phyloP scores from a whole-genome alignment of 2,329 filamentous ascomycete genomes.

The Fusarium equiseti region DNA sequence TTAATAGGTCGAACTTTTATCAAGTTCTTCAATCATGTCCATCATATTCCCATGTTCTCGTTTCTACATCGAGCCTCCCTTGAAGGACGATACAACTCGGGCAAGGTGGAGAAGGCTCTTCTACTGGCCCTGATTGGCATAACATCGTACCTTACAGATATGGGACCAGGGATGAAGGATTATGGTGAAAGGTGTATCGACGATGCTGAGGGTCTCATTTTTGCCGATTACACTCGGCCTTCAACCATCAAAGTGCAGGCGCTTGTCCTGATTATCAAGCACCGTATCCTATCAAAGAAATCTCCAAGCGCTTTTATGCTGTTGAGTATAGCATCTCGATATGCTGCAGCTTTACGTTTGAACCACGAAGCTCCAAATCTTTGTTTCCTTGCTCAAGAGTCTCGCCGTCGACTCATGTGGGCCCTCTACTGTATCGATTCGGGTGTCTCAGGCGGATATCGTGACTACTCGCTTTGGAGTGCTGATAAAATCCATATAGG shows the following conservation, averaged over 20 bases:
- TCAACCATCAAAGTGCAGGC: conserved; percentile 68
- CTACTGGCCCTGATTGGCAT: conserved; percentile 68
- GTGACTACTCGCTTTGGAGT: conserved; percentile 60
- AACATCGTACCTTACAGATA: conserved; percentile 66
- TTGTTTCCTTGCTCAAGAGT: conserved; percentile 57
- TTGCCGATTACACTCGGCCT: conserved; percentile 66
- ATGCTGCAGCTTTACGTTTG: conserved; percentile 57
- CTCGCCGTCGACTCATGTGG: conserved; percentile 59
- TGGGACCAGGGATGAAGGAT: conserved; percentile 64
- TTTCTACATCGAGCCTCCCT: conserved; percentile 70
- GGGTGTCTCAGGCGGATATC: conserved; percentile 57
- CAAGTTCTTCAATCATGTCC: conserved; percentile 69
- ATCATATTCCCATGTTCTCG: conserved; percentile 70
- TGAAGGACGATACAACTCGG: conserved; percentile 69
- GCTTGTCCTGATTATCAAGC: conserved; percentile 59
- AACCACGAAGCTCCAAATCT: conserved; percentile 58
- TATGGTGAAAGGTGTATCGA: conserved; percentile 67
- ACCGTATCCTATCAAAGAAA: conserved; percentile 58
- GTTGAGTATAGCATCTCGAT: conserved; percentile 57
- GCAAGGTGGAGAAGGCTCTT: conserved; percentile 66
- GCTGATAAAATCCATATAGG: conserved; percentile 57
- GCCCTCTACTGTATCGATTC: conserved; percentile 59
- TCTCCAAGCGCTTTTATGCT: conserved; percentile 62
- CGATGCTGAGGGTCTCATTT: conserved; percentile 65
- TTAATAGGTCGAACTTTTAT: conserved; percentile 66